A percentile compares a stretch with the other conserved stretches of the same genome.
Evolutionary conservation across 305 asterid species (phyloP).

Genomic region (Fraxinus albicans): DNA sequence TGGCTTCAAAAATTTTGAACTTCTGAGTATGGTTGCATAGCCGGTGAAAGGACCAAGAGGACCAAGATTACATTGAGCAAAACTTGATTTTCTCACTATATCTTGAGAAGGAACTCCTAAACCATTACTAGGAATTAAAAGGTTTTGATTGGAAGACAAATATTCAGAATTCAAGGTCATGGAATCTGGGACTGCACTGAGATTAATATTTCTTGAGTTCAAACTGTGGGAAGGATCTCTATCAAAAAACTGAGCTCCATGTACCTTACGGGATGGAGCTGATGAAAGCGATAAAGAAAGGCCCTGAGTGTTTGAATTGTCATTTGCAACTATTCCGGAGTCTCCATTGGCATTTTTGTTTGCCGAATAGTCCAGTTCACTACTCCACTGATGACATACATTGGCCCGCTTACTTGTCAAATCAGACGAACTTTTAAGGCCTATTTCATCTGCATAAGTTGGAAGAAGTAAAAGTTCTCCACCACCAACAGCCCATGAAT

Average conservation of each 20-base stretch:
- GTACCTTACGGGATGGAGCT: conserved; percentile 37
- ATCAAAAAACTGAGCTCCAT: conserved; percentile 20
- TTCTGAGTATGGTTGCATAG: conserved; percentile 59
- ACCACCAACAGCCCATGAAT: conserved; percentile 31
- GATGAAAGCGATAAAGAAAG: conserved; percentile 70
- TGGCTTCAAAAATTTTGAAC: conserved; percentile 60
- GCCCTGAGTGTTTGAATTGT: conserved; percentile 43
- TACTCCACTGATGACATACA: conserved; percentile 27
- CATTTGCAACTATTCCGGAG: conserved; percentile 1
- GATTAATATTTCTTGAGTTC: background rate
- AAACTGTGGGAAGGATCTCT: background rate
- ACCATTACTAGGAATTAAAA: background rate
- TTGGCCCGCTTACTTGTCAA: conserved; percentile 18
- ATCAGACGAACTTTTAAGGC: conserved; percentile 7
- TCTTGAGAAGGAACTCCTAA: conserved; percentile 18
- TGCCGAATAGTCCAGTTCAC: conserved; percentile 21
- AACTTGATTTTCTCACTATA: conserved; percentile 20
- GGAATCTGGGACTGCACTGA: conserved; percentile 5
- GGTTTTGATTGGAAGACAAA: conserved; percentile 5
- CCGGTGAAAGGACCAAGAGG: conserved; percentile 89
- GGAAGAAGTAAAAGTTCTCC: conserved; percentile 36
- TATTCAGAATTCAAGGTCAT: conserved; percentile 21
- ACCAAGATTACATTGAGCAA: conserved; percentile 44
- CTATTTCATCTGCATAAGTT: conserved; percentile 28
- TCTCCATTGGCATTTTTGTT: conserved; percentile 18